A percentile compares a stretch with the other conserved stretches of the same genome.
Evolutionary conservation across 2,329 filamentous ascomycete species (phyloP).

Genomic region (Nemania sp.): DNA sequence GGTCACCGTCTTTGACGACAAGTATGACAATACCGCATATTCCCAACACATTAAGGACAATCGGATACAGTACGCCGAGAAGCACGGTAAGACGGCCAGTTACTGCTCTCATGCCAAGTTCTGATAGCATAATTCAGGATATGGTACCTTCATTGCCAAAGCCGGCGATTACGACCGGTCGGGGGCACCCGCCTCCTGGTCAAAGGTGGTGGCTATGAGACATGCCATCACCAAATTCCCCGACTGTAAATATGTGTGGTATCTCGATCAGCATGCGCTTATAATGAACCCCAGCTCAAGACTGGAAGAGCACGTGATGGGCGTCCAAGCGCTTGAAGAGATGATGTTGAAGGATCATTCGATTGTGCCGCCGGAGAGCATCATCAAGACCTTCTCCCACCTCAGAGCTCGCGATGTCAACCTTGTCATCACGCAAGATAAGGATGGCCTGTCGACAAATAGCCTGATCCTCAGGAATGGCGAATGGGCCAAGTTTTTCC

Average conservation of each 20-base stretch:
- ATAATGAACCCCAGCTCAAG: slow-evolving; percentile 82
- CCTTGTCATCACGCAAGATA: slow-evolving; percentile 83
- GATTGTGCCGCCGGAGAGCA: slow-evolving; percentile 91
- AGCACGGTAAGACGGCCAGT: slow-evolving; percentile 67
- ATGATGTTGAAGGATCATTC: slow-evolving; percentile 85
- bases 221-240: slow-evolving; percentile 85
- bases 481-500: slow-evolving; percentile 89
- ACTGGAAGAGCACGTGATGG: slow-evolving; percentile 73
- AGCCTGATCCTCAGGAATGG: slow-evolving; percentile 83
- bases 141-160: slow-evolving; percentile 80
- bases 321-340: slow-evolving; percentile 67
- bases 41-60: slow-evolving; percentile 78
- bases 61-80: slow-evolving; percentile 79
- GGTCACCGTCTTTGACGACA: slow-evolving; percentile 80
- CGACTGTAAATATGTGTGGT: slow-evolving; percentile 81
- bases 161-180: slow-evolving; percentile 75
- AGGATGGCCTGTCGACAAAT: slow-evolving; percentile 72
- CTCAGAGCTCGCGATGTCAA: slow-evolving; percentile 79
- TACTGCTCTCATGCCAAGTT: too few species aligned
- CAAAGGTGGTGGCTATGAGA: slow-evolving; percentile 81
- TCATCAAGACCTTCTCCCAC: slow-evolving; percentile 91
- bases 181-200: slow-evolving; percentile 67
- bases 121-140: slow-evolving; percentile 62
- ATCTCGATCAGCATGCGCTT: slow-evolving; percentile 79
- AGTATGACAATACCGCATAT: slow-evolving; percentile 67